Conservation (phyloP, 257 asterid species). For the Verbena officinalis region DNA sequence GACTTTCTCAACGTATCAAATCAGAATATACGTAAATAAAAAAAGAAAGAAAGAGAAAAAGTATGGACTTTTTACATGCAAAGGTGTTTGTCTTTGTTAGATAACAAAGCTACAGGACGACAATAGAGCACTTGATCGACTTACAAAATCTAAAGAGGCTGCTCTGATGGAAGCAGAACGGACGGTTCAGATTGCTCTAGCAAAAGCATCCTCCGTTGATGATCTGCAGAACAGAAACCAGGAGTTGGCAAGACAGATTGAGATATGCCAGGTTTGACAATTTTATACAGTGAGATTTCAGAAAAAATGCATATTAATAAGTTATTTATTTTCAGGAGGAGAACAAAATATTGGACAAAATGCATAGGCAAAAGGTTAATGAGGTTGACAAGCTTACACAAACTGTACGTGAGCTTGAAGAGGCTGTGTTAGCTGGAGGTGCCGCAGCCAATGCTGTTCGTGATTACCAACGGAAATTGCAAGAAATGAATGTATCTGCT, state of each 20-base stretch:
- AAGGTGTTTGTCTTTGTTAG: conserved; percentile 30
- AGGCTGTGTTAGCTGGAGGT: conserved; percentile 72
- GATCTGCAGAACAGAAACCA: conserved; percentile 69
- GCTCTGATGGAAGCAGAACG: conserved; percentile 71
- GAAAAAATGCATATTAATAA: not conserved
- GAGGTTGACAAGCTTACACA: conserved; percentile 68
- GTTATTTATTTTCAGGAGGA: conserved; percentile 47
- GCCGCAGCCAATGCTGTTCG: conserved; percentile 79
- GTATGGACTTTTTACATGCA: conserved; percentile 2
- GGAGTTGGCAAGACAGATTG: conserved; percentile 62
- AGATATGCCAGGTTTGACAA: conserved; percentile 64
- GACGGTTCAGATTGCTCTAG: conserved; percentile 63
- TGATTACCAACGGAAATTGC: conserved; percentile 63
- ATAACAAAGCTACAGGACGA: conserved; percentile 65
- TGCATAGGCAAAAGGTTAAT: conserved; percentile 64
- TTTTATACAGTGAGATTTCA: conserved; percentile 16
- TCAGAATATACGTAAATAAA: not conserved
- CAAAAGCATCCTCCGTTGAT: conserved; percentile 71
- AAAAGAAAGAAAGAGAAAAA: too few relatives aligned
- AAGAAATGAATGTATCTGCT: conserved; percentile 54
- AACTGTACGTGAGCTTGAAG: conserved; percentile 70
- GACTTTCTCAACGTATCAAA: not conserved
- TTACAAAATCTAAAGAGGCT: conserved; percentile 70
- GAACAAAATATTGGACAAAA: conserved; percentile 64
- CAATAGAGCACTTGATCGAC: conserved; percentile 72